Conservation (phyloP, 306 rosid genomes). For the Malus sieversii region DNA sequence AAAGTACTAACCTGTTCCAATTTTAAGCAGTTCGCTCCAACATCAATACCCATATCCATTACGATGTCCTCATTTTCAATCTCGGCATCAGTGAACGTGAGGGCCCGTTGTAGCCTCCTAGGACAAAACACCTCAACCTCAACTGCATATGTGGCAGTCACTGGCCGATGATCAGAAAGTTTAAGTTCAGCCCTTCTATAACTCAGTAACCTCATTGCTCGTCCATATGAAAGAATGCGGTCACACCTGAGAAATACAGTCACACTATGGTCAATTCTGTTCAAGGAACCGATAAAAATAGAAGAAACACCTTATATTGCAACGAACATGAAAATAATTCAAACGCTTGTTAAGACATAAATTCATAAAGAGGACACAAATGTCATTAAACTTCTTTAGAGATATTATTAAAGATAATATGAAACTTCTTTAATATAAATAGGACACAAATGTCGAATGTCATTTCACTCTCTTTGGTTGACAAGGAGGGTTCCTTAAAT, state of each 20-base stretch:
- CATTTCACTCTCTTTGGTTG: neutral
- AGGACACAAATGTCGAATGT: too few species aligned
- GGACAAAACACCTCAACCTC: conserved; percentile 85
- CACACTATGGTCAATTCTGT: neutral
- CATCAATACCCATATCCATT: conserved; percentile 20
- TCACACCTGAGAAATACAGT: conserved; percentile 68
- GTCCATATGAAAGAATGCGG: conserved; percentile 81
- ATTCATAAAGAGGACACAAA: neutral
- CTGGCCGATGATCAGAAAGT: conserved; percentile 92
- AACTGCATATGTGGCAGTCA: conserved; percentile 67
- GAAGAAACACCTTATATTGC: neutral
- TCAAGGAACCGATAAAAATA: neutral
- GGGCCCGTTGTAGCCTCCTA: conserved; percentile 72
- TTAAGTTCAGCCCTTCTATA: conserved; percentile 64
- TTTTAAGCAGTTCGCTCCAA: conserved; percentile 29
- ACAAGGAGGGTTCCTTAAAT: neutral
- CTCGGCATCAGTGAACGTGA: conserved; percentile 81
- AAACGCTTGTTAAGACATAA: neutral
- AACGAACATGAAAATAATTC: neutral
- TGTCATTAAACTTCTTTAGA: neutral
- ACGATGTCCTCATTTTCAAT: conserved; percentile 47
- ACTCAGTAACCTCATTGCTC: conserved; percentile 57
- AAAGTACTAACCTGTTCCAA: conserved; percentile 32
- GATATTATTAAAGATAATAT: too few species aligned
- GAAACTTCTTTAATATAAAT: too few species aligned